Conservation (phyloP, 2,329 filamentous ascomycete species). For the Amauroascus verrucosus region DNA sequence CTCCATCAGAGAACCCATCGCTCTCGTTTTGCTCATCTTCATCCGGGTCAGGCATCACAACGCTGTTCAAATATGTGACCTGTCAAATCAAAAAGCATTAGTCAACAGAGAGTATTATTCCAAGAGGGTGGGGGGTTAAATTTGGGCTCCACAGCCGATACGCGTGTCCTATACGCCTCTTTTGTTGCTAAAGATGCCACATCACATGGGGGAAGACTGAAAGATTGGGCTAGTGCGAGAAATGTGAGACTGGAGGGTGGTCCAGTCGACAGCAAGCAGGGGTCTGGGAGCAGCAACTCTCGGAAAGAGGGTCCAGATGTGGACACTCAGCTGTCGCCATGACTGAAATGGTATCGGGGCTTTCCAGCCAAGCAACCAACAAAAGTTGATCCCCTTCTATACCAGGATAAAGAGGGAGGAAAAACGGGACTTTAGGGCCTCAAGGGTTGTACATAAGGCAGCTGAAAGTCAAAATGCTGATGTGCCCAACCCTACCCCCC, state of each 20-base stretch:
- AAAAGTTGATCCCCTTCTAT: slow-evolving; percentile 4
- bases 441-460: slow-evolving; percentile 5
- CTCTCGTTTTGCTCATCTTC: slow-evolving; percentile 30
- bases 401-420: background rate
- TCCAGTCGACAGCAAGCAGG: slow-evolving; percentile 6
- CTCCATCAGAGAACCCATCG: slow-evolving; percentile 7
- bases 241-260: slow-evolving; percentile 7
- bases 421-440: slow-evolving; percentile 3
- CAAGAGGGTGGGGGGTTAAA: background rate
- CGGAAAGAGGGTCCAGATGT: slow-evolving; percentile 7
- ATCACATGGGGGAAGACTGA: slow-evolving; percentile 4
- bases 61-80: slow-evolving; percentile 61
- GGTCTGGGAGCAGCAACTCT: slow-evolving; percentile 3
- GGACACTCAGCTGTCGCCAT: slow-evolving; percentile 5
- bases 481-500: slow-evolving; percentile 6
- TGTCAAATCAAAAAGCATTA: slow-evolving; percentile 26
- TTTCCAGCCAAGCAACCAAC: slow-evolving; percentile 7
- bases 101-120: background rate
- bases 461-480: slow-evolving; percentile 8
- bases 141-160: slow-evolving; percentile 1
- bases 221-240: slow-evolving; percentile 1
- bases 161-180: background rate
- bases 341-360: slow-evolving; percentile 2
- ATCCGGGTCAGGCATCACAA: slow-evolving; percentile 61
- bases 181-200: slow-evolving; percentile 3